Evolutionary conservation across 73 alveolate species (phyloP).

Genomic region (Paramecium octaurelia): DNA sequence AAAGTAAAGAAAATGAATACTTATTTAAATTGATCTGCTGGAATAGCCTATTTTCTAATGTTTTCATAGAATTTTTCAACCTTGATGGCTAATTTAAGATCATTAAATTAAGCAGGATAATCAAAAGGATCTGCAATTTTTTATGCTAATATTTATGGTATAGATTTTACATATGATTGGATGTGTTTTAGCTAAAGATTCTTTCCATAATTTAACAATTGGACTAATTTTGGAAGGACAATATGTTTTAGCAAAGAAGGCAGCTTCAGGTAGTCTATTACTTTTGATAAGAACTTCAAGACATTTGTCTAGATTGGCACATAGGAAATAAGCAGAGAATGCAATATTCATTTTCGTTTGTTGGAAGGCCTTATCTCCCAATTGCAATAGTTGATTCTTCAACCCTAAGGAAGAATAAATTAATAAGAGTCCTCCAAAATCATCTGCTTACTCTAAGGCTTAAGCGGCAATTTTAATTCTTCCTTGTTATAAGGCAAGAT

Average conservation of each 20-base stretch:
- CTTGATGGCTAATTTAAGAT: conserved; percentile 41
- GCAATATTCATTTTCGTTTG: conserved; percentile 90
- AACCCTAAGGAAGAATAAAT: conserved; percentile 80
- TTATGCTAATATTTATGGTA: not conserved
- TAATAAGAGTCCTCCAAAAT: conserved; percentile 82
- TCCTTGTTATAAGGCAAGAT: conserved; percentile 87
- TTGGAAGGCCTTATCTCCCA: conserved; percentile 74
- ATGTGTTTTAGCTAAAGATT: conserved; percentile 66
- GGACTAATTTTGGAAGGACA: conserved; percentile 81
- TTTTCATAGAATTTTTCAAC: conserved; percentile 51
- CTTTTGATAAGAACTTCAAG: conserved; percentile 73
- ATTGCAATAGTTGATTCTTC: conserved; percentile 71
- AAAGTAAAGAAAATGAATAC: not conserved
- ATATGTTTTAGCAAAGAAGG: conserved; percentile 95
- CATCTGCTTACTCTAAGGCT: conserved; percentile 80
- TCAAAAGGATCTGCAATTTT: conserved; percentile 66
- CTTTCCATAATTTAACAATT: conserved; percentile 83
- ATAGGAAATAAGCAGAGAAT: conserved; percentile 75
- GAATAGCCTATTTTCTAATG: not conserved
- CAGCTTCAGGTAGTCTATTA: conserved; percentile 92
- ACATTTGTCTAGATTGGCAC: conserved; percentile 79
- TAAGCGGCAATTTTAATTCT: conserved; percentile 84
- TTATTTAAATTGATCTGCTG: not conserved
- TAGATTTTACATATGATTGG: not conserved
- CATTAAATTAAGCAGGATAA: conserved; percentile 55